These are phyloP conservation scores for Penicillium cataractarum DNA, from an alignment of 495 filamentous ascomycete species.

Conservation along the genomic window DNA sequence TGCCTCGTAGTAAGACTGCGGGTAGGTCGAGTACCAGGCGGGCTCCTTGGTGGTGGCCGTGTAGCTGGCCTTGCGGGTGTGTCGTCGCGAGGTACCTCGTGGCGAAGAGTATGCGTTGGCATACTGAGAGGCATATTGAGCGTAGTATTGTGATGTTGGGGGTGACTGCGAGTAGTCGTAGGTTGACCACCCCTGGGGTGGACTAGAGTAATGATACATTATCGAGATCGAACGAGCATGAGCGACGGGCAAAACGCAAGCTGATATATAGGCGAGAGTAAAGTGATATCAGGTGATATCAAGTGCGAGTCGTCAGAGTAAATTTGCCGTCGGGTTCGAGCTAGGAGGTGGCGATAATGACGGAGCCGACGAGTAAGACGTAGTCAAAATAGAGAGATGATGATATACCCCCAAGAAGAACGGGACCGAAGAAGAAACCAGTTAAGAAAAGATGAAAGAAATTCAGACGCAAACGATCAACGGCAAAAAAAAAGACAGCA, in stretches of 20 bases:
- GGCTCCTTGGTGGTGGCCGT: conserved; percentile 45
- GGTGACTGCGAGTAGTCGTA: conserved; percentile 56
- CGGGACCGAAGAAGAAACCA: conserved; percentile 8
- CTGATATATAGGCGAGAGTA: neutral
- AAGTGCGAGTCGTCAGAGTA: neutral
- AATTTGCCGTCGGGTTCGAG: neutral
- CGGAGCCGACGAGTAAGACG: neutral
- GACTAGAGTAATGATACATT: conserved; percentile 59
- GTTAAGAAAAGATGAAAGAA: conserved; percentile 16
- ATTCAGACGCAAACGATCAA: conserved; percentile 26
- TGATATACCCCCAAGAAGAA: neutral
- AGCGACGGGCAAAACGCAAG: conserved; percentile 20
- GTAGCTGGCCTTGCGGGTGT: conserved; percentile 53
- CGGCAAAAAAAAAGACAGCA: conserved; percentile 22
- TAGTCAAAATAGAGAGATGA: neutral
- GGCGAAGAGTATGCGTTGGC: conserved; percentile 46
- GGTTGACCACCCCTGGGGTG: conserved; percentile 52
- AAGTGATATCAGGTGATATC: neutral
- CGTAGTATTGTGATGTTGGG: conserved; percentile 54
- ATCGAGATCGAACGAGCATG: conserved; percentile 47
- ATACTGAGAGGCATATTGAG: conserved; percentile 49
- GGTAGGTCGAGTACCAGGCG: conserved; percentile 46
- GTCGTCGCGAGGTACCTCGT: conserved; percentile 45
- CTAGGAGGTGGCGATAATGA: conserved; percentile 7
- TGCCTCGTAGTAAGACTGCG: conserved; percentile 45